Conservation (phyloP, 2,329 filamentous ascomycete genomes). For the Penicillium glabrum region DNA sequence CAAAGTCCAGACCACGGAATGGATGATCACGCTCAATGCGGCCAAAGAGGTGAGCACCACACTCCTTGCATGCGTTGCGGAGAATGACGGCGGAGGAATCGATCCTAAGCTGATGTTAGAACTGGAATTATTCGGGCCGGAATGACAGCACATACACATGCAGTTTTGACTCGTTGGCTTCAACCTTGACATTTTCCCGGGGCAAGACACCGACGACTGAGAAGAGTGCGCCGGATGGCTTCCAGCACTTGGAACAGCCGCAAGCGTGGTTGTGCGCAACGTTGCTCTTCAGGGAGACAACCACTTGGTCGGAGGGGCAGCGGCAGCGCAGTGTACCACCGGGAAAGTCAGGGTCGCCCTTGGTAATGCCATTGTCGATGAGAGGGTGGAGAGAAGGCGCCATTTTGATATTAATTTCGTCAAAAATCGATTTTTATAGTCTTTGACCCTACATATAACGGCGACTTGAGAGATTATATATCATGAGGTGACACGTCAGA, state of each 20-base stretch:
- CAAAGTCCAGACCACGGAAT: slow-evolving; percentile 69
- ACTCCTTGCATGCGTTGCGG: slow-evolving; percentile 61
- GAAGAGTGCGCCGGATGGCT: slow-evolving; percentile 64
- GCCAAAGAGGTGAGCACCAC: slow-evolving; percentile 63
- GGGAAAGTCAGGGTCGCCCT: slow-evolving; percentile 54
- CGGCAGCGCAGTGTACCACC: slow-evolving; percentile 65
- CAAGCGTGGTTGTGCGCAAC: slow-evolving; percentile 70
- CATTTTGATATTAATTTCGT: slow-evolving; percentile 14
- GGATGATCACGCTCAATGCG: slow-evolving; percentile 65
- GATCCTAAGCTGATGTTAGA: slow-evolving; percentile 29
- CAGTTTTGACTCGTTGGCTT: slow-evolving; percentile 60
- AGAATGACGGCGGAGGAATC: slow-evolving; percentile 60
- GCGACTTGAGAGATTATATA: not conserved
- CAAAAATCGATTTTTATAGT: not conserved
- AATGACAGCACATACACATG: slow-evolving; percentile 31
- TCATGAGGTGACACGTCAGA: not conserved
- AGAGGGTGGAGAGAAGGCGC: slow-evolving; percentile 58
- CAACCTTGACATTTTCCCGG: slow-evolving; percentile 54
- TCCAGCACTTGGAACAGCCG: slow-evolving; percentile 73
- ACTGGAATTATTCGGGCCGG: not conserved
- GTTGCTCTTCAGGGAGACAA: slow-evolving; percentile 58
- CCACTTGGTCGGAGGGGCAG: slow-evolving; percentile 57
- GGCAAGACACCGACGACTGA: slow-evolving; percentile 64
- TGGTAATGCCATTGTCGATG: slow-evolving; percentile 62
- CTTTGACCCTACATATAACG: not conserved